phyloP scores from a whole-genome alignment of 2,329 filamentous ascomycete species.

The Ophiostoma sp. region DNA sequence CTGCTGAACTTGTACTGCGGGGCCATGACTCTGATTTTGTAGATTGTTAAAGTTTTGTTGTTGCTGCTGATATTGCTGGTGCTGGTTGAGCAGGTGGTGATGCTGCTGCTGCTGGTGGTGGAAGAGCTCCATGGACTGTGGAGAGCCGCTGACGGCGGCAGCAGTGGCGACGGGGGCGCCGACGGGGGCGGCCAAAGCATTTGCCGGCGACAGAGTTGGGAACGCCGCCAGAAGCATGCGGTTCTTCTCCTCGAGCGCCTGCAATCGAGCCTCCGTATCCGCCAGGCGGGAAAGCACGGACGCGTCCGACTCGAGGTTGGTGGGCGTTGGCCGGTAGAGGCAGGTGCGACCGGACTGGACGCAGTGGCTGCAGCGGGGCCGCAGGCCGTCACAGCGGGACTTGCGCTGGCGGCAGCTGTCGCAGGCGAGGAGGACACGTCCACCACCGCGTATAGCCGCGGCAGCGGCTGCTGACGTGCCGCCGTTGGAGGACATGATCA shows the following conservation, averaged over 20 bases:
- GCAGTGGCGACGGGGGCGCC: not conserved
- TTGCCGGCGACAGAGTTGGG: not conserved
- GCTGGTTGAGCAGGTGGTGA: not conserved
- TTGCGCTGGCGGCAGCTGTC: slow-evolving; percentile 14
- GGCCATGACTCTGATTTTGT: not conserved
- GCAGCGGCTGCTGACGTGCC: not conserved
- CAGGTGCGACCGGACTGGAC: slow-evolving; percentile 9
- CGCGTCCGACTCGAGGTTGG: not conserved
- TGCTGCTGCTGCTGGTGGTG: not conserved
- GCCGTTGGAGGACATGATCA: not conserved
- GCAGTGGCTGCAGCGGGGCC: slow-evolving; percentile 14
- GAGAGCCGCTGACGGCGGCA: not conserved
- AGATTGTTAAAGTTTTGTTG: not conserved
- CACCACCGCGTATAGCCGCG: not conserved
- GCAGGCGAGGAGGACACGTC: not conserved
- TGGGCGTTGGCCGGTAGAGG: slow-evolving; percentile 1
- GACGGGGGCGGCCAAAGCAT: no score
- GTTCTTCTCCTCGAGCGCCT: slow-evolving; percentile 8
- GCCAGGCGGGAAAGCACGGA: not conserved
- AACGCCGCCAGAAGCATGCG: not conserved
- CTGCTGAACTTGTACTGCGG: no score
- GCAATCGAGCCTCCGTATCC: not conserved
- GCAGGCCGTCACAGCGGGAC: slow-evolving; percentile 5
- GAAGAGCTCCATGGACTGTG: not conserved
- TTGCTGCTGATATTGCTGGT: not conserved